phyloP scores from a whole-genome alignment of 2,329 filamentous ascomycete genomes.

The Elsinoe perseae region DNA sequence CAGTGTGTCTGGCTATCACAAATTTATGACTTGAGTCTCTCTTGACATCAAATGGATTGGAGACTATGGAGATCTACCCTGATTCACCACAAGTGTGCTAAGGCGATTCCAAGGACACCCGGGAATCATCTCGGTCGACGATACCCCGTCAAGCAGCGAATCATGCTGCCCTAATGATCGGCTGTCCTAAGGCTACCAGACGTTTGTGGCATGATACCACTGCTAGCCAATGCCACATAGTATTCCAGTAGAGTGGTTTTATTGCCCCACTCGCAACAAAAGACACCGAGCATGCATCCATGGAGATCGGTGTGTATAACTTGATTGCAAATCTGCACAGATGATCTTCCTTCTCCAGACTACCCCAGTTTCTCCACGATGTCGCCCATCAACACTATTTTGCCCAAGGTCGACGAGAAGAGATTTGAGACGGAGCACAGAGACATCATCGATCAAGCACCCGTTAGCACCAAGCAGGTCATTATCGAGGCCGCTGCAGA shows the following conservation, averaged over 20 bases:
- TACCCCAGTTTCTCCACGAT: not conserved
- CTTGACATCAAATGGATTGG: not conserved
- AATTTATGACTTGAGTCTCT: too few species aligned
- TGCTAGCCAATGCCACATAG: not conserved
- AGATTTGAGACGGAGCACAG: not conserved
- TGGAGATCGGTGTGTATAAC: not conserved
- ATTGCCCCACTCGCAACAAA: not conserved
- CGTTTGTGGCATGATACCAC: not conserved
- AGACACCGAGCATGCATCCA: not conserved
- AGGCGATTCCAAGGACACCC: not conserved
- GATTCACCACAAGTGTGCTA: not conserved
- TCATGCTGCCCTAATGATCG: not conserved
- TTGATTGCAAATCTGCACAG: not conserved
- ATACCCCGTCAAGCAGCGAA: not conserved
- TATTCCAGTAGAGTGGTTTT: not conserved
- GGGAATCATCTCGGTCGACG: not conserved
- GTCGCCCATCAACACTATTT: slow-evolving; percentile 6
- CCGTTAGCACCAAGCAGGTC: not conserved
- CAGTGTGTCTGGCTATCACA: too few species aligned
- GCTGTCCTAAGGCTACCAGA: not conserved
- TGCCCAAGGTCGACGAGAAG: not conserved
- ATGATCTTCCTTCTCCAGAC: not conserved
- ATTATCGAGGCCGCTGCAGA: not conserved
- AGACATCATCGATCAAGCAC: not conserved
- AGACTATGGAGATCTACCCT: not conserved